A percentile compares a stretch with the other conserved stretches of the same genome.
These are phyloP conservation scores for Cladorrhinum samala DNA, from an alignment of 495 filamentous ascomycete species.

Conservation along the genomic window DNA sequence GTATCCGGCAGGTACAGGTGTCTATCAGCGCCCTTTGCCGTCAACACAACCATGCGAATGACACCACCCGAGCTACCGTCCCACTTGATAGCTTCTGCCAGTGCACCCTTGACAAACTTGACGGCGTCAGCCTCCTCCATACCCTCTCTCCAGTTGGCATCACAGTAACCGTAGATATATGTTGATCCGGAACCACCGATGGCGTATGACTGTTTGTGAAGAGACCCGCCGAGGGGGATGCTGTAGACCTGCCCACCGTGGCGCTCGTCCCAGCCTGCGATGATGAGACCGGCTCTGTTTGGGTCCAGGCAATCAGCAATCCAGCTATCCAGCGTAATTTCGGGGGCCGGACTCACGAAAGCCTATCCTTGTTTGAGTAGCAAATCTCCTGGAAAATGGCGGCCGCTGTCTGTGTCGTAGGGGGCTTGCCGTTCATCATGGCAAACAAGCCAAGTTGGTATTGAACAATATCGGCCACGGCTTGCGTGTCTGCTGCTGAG, in stretches of 20 bases:
- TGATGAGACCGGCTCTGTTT: conserved; percentile 86
- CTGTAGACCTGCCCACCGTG: conserved; percentile 96
- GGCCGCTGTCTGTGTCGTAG: conserved; percentile 89
- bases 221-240: conserved; percentile 91
- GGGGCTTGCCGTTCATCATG: conserved; percentile 76
- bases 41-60: conserved; percentile 95
- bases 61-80: conserved; percentile 98
- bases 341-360: conserved; percentile 55
- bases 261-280: conserved; percentile 88
- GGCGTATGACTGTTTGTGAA: conserved; percentile 94
- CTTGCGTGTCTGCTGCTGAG: conserved; percentile 95
- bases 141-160: conserved; percentile 89
- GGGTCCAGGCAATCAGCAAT: conserved; percentile 20
- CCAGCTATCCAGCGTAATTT: not conserved
- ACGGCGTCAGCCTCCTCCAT: conserved; percentile 95
- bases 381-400: conserved; percentile 95
- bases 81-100: conserved; percentile 97
- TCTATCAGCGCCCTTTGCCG: conserved; percentile 74
- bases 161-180: conserved; percentile 98
- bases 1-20: conserved; percentile 89
- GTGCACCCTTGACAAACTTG: conserved; percentile 79
- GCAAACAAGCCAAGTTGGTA: conserved; percentile 93
- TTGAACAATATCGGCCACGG: conserved; percentile 93
- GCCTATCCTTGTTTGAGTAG: conserved; percentile 90
- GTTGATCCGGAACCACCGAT: conserved; percentile 97